Conservation (phyloP, 495 filamentous ascomycete genomes). For the Cetradonia linearis region DNA sequence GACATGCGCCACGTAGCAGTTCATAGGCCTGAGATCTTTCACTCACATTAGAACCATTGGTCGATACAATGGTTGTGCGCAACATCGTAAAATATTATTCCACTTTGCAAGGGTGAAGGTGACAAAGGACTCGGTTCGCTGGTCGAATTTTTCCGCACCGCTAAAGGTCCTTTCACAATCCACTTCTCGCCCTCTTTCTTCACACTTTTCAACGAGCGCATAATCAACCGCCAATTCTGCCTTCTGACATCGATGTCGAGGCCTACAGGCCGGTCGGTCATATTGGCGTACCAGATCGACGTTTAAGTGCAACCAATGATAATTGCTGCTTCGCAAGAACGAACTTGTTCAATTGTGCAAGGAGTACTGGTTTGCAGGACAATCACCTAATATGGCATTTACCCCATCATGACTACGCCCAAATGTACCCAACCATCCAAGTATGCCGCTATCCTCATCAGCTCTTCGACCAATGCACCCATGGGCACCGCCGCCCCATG, state of each 20-base stretch:
- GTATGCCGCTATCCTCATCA: conserved; percentile 73
- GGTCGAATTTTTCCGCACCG: conserved; percentile 1
- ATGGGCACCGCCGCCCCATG: conserved; percentile 84
- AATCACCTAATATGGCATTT: conserved; percentile 13
- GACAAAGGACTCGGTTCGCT: too few relatives aligned
- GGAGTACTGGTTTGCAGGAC: conserved; percentile 19
- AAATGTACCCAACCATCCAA: conserved; percentile 88
- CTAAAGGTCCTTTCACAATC: neutral
- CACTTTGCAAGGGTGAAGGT: neutral
- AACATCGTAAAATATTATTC: neutral
- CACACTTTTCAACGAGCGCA: conserved; percentile 25
- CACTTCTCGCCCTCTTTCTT: conserved; percentile 10
- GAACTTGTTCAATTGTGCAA: conserved; percentile 6
- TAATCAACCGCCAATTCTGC: conserved; percentile 25
- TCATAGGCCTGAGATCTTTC: neutral
- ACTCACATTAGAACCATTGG: neutral
- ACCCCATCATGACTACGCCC: conserved; percentile 65
- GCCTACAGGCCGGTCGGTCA: conserved; percentile 28
- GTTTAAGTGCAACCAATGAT: conserved; percentile 9
- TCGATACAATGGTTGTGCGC: neutral
- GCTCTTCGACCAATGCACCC: conserved; percentile 69
- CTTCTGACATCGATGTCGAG: neutral
- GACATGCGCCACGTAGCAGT: neutral
- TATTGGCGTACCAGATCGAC: conserved; percentile 27
- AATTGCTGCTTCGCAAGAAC: conserved; percentile 20